Evolutionary conservation across 225 moss, liverwort and hornwort species (phyloP), one percentile per base, ranked within the genome.

Genomic region (Straminergon stramineum): DNA sequence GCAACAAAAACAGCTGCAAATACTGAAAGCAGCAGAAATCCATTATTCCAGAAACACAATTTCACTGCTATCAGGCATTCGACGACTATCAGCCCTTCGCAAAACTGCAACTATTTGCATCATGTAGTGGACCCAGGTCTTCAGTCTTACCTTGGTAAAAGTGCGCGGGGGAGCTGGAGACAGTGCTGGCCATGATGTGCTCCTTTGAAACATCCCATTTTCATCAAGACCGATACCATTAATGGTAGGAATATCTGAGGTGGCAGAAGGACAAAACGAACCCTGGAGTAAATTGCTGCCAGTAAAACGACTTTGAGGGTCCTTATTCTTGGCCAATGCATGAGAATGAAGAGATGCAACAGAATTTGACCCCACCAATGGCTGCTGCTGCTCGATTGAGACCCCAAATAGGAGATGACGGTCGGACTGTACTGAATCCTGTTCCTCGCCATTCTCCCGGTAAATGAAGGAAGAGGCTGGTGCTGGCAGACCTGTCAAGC

Each of bases 361-460:
- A 81, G 89, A 92, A 79, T 90, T 94, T 41, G 94, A 85, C 81
- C 92, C 97, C 75, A 88, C 91, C 86, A 93, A 88, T 48, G 94
- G 89, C 66, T 93, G 86, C 55, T 92, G 96, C 55, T 92, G 96
- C 62, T 98, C 98, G 69, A 97, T 97, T 10, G 98, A 96, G 48
- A 98, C 98, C 67, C 98, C 98, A 87, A 98, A 98, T 21, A 97
- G 90, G 83, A 97, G 92, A 92, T 96, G 96, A 88, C 96, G 94
- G 26, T 97, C 98, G 45, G 97, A 92, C 84, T 97, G 97, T 22
- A 93, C 95, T 84, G 97, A 95, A 85, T 98, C 98, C 84, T 97
- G 96, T 75, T 97, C 98, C 79, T 96, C 95, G n/a, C 92, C 92
- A 85, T 88, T 95, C 51, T 98, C 97, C 24, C 95, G 91, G 88